These are phyloP conservation scores for Leptographium radiaticola DNA, from an alignment of 2,329 filamentous ascomycete genomes.

Conservation along the genomic window DNA sequence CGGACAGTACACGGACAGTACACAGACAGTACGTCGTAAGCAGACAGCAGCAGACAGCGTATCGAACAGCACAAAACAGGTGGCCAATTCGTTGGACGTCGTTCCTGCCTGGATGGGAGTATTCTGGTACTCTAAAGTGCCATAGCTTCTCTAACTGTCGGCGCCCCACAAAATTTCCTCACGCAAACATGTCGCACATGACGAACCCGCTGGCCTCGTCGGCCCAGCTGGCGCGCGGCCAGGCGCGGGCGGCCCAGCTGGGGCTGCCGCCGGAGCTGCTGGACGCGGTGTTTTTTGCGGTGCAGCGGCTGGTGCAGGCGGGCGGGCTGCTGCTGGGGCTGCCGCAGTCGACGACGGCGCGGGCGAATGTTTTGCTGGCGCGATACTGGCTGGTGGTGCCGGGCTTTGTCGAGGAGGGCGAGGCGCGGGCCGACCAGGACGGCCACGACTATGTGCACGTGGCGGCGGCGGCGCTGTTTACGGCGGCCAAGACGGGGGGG, in stretches of 20 bases:
- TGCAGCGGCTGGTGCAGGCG: constrained; percentile 62
- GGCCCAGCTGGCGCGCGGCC: constrained; percentile 50
- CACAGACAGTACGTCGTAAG: too few species aligned
- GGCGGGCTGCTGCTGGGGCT: constrained; percentile 71
- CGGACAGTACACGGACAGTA: too few species aligned
- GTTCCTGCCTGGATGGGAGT: too few species aligned
- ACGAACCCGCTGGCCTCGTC: constrained; percentile 60
- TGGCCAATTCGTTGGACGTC: too few species aligned
- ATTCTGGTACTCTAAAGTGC: too few species aligned
- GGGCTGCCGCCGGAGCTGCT: constrained; percentile 55
- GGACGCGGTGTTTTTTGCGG: constrained; percentile 57
- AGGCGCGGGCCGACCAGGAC: neutral
- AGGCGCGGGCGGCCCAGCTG: constrained; percentile 39
- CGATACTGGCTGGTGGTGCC: constrained; percentile 61
- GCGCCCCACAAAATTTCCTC: too few species aligned
- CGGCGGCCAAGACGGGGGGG: constrained; percentile 71
- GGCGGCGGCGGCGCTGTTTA: constrained; percentile 69
- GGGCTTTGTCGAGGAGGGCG: constrained; percentile 1
- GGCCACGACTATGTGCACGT: constrained; percentile 31
- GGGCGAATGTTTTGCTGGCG: constrained; percentile 69
- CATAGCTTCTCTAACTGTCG: too few species aligned
- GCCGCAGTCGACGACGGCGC: constrained; percentile 73
- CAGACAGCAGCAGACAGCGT: too few species aligned
- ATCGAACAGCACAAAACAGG: too few species aligned
- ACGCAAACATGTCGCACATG: constrained; percentile 43